A percentile compares a stretch with the other conserved stretches of the same genome.
Evolutionary conservation across 345 rosid species (phyloP).

Genomic region (Lumnitzera racemosa): DNA sequence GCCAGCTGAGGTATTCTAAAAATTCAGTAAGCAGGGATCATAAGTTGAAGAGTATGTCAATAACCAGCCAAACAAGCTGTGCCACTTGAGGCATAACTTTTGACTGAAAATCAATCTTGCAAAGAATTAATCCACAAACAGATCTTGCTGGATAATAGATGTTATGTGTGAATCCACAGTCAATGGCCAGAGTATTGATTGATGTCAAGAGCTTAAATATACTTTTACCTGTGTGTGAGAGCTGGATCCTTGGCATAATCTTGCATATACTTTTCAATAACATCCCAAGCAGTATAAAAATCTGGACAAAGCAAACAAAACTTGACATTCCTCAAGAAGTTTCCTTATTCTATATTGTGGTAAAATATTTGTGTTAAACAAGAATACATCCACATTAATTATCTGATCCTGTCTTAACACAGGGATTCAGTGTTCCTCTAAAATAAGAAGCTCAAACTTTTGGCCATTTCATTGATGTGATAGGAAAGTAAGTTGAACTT

Average conservation of each 20-base stretch:
- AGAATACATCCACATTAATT: not conserved
- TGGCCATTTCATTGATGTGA: no score
- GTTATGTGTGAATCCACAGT: not conserved
- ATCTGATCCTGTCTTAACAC: not conserved
- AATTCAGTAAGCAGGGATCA: no score
- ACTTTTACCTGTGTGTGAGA: slow-evolving; percentile 58
- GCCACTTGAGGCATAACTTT: slow-evolving; percentile 1
- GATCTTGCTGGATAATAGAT: not conserved
- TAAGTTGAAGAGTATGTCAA: not conserved
- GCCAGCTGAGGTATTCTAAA: no score
- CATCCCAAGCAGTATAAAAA: slow-evolving; percentile 96
- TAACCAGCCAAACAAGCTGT: no score
- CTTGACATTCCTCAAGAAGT: not conserved
- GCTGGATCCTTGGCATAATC: slow-evolving; percentile 44
- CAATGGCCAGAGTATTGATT: not conserved
- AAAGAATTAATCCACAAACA: not conserved
- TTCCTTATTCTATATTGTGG: no score
- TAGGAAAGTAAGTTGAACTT: no score
- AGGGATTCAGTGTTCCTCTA: no score
- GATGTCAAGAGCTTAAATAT: not conserved
- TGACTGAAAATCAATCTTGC: not conserved
- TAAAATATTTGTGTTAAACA: no score
- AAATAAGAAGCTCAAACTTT: no score
- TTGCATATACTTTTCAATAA: slow-evolving; percentile 51
- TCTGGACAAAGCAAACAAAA: slow-evolving; percentile 35